A percentile compares a stretch with the other conserved stretches of the same genome.
Conservation (phyloP, 192 early-diverging fungal species). For the Phycomyces nitens region DNA sequence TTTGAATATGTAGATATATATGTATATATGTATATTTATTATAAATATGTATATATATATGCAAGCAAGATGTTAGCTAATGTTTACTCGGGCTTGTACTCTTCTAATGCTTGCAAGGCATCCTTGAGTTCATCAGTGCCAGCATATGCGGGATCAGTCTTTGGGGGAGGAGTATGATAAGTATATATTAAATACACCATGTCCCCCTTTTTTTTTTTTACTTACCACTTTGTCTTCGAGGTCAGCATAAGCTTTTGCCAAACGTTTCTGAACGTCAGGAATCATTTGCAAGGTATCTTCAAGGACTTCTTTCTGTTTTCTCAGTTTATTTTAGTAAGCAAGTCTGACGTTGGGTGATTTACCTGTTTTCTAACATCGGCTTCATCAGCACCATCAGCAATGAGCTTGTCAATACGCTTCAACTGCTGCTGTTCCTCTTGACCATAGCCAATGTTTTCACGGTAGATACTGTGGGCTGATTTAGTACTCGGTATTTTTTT, state of each 20-base stretch:
- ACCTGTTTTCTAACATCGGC: conserved; percentile 61
- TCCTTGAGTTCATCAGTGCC: too few relatives aligned
- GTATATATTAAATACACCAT: too few relatives aligned
- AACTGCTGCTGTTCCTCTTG: conserved; percentile 48
- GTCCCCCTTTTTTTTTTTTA: not conserved
- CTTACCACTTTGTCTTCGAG: conserved; percentile 46
- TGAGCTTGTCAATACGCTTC: conserved; percentile 50
- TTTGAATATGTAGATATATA: too few relatives aligned
- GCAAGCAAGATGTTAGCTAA: too few relatives aligned
- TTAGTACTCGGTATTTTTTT: too few relatives aligned
- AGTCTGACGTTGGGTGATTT: not conserved
- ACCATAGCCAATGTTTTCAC: conserved; percentile 49
- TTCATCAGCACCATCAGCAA: conserved; percentile 48
- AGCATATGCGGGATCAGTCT: too few relatives aligned
- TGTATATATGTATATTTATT: too few relatives aligned
- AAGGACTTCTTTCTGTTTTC: conserved; percentile 50
- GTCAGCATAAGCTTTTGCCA: conserved; percentile 43
- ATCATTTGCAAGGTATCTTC: conserved; percentile 59
- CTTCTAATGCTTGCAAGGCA: too few relatives aligned
- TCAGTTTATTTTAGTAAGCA: not conserved
- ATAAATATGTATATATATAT: too few relatives aligned
- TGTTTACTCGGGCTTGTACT: too few relatives aligned
- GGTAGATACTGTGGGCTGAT: conserved; percentile 36
- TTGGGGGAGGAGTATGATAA: too few relatives aligned
- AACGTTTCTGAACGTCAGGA: conserved; percentile 54